Evolutionary conservation across 1,139 yeast genomes (phyloP), one percentile per base, ranked within the genome.

Genomic region (Sugiyamaella sp.): DNA sequence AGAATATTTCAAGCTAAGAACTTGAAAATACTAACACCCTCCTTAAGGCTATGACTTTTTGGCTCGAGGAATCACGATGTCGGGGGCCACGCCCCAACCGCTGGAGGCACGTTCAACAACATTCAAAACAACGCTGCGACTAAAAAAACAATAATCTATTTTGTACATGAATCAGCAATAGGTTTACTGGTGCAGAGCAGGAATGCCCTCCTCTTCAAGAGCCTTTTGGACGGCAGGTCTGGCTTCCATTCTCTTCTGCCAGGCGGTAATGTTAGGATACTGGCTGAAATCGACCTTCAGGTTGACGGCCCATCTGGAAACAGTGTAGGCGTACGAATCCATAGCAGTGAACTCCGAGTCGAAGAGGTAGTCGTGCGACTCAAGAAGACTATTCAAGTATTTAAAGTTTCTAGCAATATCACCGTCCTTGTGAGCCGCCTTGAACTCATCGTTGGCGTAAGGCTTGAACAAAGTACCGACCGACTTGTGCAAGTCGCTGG

Each of bases 161-260:
- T 9, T 21, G 9, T 21, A 2, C 16, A 21, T n/a, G 21, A 21
- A 25, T 2, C 27, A 24, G 25, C 12, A 39, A 21, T 17, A 10
- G 20, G 27, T 25, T 19, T 25, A 9, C 32, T 20, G 10, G 24
- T 16, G 33, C 17, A 44, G 22, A 29, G 37, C 27, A 14, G 40
- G 41, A 20, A 33, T 33, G 12, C 39, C 48, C 10, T 44, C 48
- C 22, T 44, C 41, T 6, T 29, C 33, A 14, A 44, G 48, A 21
- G 48, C 38, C 22, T 44, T 33, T 4, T 29, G 19, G 20, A 44
- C 41, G 5, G 48, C 14, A 1, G 48, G 48, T 33, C 39, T 32
- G 2, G 48, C 27, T 19, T 44, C 48, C 16, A 44, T 16, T 35
- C 48, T 44, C 32, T 44, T 44, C 22, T 44, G 48, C 48, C 48